Percentiles rank a stretch among this genome's conserved stretches.
Conservation (phyloP, 177 flowering plant genomes). For the Vitis hybrid region DNA sequence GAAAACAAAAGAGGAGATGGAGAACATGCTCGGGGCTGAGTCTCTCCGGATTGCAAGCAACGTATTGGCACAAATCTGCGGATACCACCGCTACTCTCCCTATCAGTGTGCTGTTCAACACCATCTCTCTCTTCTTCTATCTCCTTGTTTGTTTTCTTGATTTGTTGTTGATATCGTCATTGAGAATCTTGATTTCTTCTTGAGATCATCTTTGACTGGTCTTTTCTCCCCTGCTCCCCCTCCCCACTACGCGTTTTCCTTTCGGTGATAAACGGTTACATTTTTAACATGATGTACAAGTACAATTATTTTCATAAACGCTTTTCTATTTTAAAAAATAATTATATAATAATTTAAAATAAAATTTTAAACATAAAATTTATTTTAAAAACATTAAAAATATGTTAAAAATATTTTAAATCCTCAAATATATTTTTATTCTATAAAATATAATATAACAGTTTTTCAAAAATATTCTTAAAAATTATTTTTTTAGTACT, state of each 20-base stretch:
- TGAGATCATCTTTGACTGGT: not conserved
- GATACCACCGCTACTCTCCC: conserved; percentile 56
- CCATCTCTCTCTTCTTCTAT: conserved; percentile 41
- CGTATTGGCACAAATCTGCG: conserved; percentile 65
- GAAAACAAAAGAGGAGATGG: conserved; percentile 66
- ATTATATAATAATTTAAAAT: no score
- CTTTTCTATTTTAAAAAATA: no score
- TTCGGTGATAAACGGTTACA: not conserved
- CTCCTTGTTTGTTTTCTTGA: not conserved
- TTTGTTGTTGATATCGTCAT: not conserved
- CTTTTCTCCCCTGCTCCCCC: not conserved
- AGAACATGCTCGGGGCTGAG: conserved; percentile 53
- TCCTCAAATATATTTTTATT: no score
- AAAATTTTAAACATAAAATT: no score
- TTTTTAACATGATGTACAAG: no score
- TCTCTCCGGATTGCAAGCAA: conserved; percentile 81
- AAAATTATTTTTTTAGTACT: no score
- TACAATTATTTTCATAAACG: no score
- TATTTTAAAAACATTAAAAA: no score
- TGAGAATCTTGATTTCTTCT: not conserved
- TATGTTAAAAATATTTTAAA: no score
- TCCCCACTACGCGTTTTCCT: not conserved
- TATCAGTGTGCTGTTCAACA: conserved; percentile 52
- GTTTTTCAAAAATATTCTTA: accelerated
- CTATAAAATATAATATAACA: no score